A percentile compares a stretch with the other conserved stretches of the same genome.
Conservation (phyloP, 805 yeast species). For the Cyberlindnera samutprakarnensis region DNA sequence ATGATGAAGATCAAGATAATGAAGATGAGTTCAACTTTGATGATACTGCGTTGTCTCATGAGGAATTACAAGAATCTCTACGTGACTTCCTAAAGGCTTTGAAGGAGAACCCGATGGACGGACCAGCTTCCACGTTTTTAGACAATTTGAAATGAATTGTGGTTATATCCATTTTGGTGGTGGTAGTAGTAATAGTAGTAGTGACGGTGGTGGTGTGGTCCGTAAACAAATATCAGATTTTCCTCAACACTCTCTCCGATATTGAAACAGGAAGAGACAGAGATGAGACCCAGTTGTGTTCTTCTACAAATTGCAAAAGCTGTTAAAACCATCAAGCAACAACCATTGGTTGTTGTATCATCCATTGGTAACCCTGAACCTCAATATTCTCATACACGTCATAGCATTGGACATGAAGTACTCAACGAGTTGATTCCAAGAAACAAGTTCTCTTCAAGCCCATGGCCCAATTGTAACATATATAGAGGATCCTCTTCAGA, state of each 20-base stretch:
- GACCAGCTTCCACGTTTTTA: background rate
- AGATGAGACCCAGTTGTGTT: no score
- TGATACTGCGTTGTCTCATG: conserved; percentile 2
- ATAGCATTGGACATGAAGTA: conserved; percentile 66
- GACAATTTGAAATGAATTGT: no score
- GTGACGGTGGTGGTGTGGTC: no score
- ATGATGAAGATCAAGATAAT: conserved; percentile 8
- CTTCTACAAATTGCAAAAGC: no score
- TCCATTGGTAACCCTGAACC: conserved; percentile 78
- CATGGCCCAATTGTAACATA: background rate
- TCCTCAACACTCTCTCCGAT: no score
- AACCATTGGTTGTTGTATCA: conserved; percentile 11
- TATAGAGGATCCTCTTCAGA: background rate
- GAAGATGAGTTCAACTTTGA: conserved; percentile 6
- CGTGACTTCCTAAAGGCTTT: conserved; percentile 4
- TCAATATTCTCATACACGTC: conserved; percentile 54
- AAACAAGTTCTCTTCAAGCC: background rate
- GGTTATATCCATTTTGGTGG: no score
- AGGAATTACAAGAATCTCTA: conserved; percentile 12
- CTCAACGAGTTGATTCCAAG: conserved; percentile 26
- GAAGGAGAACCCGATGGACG: conserved; percentile 2
- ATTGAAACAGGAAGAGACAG: no score
- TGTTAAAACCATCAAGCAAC: background rate
- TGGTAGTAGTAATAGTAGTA: no score
- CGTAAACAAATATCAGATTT: no score